Conservation (phyloP, 2,329 filamentous ascomycete genomes). For the Proliferodiscus dingleyae region DNA sequence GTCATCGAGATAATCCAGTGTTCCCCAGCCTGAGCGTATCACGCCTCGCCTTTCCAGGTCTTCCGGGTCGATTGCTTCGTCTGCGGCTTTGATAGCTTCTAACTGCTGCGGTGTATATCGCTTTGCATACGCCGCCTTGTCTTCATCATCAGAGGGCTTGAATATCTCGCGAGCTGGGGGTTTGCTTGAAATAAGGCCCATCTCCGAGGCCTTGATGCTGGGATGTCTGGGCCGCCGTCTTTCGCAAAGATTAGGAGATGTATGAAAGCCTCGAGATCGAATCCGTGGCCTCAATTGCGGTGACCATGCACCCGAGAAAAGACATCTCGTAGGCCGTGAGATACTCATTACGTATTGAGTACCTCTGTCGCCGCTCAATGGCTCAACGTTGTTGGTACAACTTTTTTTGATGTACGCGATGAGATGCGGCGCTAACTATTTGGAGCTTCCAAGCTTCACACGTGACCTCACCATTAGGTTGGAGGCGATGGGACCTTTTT, state of each 20-base stretch:
- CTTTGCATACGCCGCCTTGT: conserved; percentile 56
- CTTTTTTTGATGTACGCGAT: neutral
- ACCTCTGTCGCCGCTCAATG: conserved; percentile 20
- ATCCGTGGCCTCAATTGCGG: conserved; percentile 35
- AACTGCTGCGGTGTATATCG: conserved; percentile 79
- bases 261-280: conserved; percentile 45
- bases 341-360: conserved; percentile 39
- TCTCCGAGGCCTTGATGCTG: conserved; percentile 34
- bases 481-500: too few relatives aligned
- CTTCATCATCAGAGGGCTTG: conserved; percentile 61
- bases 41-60: conserved; percentile 72
- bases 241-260: conserved; percentile 34
- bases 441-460: too few relatives aligned
- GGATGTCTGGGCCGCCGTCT: conserved; percentile 37
- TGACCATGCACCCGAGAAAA: conserved; percentile 44
- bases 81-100: conserved; percentile 74
- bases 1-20: conserved; percentile 74
- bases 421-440: too few relatives aligned
- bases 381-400: conserved; percentile 15
- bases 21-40: conserved; percentile 67
- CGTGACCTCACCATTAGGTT: too few relatives aligned
- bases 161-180: conserved; percentile 41
- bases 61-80: conserved; percentile 66
- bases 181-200: conserved; percentile 25
- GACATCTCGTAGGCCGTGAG: conserved; percentile 43